These are phyloP conservation scores for Arctium lappa DNA, from an alignment of 129 eudicot genomes.

Conservation along the genomic window DNA sequence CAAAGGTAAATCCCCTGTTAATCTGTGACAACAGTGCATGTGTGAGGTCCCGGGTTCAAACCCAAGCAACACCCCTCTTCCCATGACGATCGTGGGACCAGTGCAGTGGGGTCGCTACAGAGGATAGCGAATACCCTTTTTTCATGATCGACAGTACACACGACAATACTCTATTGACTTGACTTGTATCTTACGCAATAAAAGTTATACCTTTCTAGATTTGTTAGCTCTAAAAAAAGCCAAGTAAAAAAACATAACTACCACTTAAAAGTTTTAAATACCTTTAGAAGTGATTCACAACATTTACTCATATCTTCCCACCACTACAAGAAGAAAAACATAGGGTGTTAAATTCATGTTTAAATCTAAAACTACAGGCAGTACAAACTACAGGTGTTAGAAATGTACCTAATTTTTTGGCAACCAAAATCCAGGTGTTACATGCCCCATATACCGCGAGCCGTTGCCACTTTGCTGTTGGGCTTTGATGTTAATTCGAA, in stretches of 20 bases:
- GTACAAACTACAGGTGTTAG: not conserved
- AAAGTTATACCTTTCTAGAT: not conserved
- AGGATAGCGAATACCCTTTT: not conserved
- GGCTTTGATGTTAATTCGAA: constrained; percentile 90
- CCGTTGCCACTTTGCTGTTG: constrained; percentile 68
- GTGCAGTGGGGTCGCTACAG: no score
- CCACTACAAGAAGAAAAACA: not conserved
- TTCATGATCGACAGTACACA: not conserved
- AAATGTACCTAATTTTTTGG: constrained; percentile 7
- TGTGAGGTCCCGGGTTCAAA: not conserved
- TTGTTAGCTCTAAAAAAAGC: not conserved
- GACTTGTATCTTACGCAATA: not conserved
- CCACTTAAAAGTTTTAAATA: not conserved
- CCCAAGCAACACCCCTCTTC: not conserved
- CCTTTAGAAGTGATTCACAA: constrained; percentile 3
- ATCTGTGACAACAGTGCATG: no score
- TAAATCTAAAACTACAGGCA: constrained; percentile 11
- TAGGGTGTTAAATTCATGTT: not conserved
- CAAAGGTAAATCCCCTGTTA: no score
- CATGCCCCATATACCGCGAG: constrained; percentile 99
- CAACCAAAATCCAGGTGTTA: constrained; percentile 11
- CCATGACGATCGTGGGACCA: not conserved
- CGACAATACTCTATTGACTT: not conserved
- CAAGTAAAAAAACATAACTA: not conserved
- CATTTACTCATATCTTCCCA: constrained; percentile 7